Percentiles rank a stretch among this genome's conserved stretches.
phyloP scores from a whole-genome alignment of 2,329 filamentous ascomycete species.

The Chrysoporthe cubensis region DNA sequence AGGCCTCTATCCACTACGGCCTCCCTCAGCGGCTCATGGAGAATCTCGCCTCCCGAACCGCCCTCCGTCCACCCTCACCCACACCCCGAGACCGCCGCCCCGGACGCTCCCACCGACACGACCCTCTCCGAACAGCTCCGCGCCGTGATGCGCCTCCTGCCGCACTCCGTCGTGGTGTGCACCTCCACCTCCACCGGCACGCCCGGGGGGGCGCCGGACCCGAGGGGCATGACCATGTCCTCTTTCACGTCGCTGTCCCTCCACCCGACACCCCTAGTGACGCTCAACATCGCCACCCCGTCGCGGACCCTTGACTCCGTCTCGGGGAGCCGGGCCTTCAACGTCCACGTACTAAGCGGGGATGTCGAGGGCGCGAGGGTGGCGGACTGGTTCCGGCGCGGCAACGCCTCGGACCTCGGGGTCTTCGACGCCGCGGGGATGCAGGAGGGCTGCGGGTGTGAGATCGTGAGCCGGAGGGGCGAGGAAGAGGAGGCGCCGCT shows the following conservation, averaged over 20 bases:
- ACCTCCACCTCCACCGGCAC: constrained; percentile 42
- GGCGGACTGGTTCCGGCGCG: constrained; percentile 56
- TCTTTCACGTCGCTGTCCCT: constrained; percentile 61
- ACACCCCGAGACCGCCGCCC: constrained; percentile 18
- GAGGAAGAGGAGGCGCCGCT: constrained; percentile 43
- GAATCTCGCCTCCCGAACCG: constrained; percentile 22
- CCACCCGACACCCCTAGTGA: constrained; percentile 54
- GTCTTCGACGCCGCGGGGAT: constrained; percentile 42
- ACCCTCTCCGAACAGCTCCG: constrained; percentile 52
- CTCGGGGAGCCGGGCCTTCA: constrained; percentile 48
- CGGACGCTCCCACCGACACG: constrained; percentile 23
- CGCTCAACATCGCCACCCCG: constrained; percentile 61
- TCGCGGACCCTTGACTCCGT: constrained; percentile 61
- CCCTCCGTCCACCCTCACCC: constrained; percentile 43
- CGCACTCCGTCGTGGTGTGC: constrained; percentile 60
- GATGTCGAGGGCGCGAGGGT: constrained; percentile 52
- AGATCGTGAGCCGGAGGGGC: constrained; percentile 29
- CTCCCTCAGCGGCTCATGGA: background rate
- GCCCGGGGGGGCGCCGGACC: background rate
- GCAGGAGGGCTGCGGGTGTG: constrained; percentile 33
- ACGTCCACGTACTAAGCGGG: constrained; percentile 58
- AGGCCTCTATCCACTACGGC: constrained; percentile 8
- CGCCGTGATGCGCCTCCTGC: constrained; percentile 56
- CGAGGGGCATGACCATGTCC: constrained; percentile 62
- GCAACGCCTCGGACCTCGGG: constrained; percentile 45